Base-by-base conservation (phyloP, 2,329 filamentous ascomycete genomes). In the Cladosporium austrohemisphaericum region DNA sequence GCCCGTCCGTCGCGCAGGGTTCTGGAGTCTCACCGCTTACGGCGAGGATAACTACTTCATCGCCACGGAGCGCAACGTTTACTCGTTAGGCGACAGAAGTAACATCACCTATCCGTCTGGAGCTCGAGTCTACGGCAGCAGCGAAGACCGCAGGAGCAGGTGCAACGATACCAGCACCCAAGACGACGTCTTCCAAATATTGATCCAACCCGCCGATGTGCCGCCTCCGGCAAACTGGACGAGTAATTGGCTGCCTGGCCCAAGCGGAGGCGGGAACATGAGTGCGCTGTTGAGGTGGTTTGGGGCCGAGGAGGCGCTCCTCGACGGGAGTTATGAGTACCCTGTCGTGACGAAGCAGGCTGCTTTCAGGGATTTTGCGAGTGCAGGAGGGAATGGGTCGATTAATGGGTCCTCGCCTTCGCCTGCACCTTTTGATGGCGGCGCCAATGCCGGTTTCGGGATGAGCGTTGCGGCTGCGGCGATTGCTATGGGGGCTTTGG, bases 21-120 rank as follows among this genome's bases (percentile, higher is more conserved):
- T 57, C 33, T 59, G 55, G 57, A 56, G 54, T 32, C 23, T 57
- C 36, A 57, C 55, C 1, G 52, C 51, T 4, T 59, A 59, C 28
- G 33, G 33, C 7, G 23, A 31, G 2, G 50, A 53, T 22, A 33
- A 48, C 13, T 58, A 46, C 40, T 50, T 59, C n/a, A 49, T 59
- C 18, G 46, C 38, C 3, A 58, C 56, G 35, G 20, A 43, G 5
- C 29, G 31, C 8, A 49, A 47, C 19, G 41, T 53, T 2, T 59
- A 57, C 22, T 49, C 52, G 8, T 28, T 59, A 2, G 56, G 54
- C 13, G 55, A 58, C 23, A 37, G 54, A 5, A 59, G 55, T 35
- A 55, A 55, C 13, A 19, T 57, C n/a, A 54, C 44, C 1, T 58
- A 51, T 33, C 23, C 54, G 0, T 45, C 53, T 32, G 55, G 57